Conservation (phyloP, 768 basidiomycete species). For the Sarcomyxa edulis region DNA sequence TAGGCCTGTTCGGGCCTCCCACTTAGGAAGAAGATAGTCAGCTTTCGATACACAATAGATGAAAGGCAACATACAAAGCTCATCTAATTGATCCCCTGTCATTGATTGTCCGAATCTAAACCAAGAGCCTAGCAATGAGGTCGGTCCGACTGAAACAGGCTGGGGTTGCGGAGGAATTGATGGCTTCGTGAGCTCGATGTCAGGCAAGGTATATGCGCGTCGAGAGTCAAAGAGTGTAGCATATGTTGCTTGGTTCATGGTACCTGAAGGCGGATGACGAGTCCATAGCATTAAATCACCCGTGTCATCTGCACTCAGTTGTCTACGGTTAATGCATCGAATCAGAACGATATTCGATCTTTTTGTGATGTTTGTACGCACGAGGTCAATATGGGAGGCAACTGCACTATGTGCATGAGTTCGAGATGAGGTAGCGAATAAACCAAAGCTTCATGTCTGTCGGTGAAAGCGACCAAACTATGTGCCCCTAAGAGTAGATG, state of each 20-base stretch:
- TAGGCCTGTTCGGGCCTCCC: constrained; percentile 60
- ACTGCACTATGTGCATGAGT: constrained; percentile 39
- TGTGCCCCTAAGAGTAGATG: constrained; percentile 33
- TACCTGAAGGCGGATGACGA: constrained; percentile 25
- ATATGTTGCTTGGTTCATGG: constrained; percentile 35
- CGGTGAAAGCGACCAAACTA: constrained; percentile 53
- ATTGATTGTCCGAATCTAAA: constrained; percentile 44
- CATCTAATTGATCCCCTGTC: constrained; percentile 58
- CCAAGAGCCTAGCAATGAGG: constrained; percentile 52
- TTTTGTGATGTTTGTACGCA: background rate
- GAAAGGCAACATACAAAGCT: constrained; percentile 37
- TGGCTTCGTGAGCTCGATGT: constrained; percentile 45
- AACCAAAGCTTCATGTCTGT: constrained; percentile 38
- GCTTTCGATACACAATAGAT: background rate
- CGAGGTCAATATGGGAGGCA: constrained; percentile 27
- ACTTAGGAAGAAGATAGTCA: constrained; percentile 32
- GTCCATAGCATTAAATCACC: constrained; percentile 52
- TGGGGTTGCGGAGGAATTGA: constrained; percentile 52
- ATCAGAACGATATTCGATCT: too few relatives aligned
- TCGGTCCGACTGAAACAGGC: constrained; percentile 54
- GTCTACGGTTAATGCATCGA: constrained; percentile 6
- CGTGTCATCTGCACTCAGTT: constrained; percentile 21
- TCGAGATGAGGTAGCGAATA: constrained; percentile 67
- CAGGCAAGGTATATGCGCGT: constrained; percentile 43
- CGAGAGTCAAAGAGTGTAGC: constrained; percentile 57